Percentiles rank a stretch among this genome's conserved stretches.
phyloP scores from a whole-genome alignment of 345 rosid species.

The Lagerstroemia speciosa region DNA sequence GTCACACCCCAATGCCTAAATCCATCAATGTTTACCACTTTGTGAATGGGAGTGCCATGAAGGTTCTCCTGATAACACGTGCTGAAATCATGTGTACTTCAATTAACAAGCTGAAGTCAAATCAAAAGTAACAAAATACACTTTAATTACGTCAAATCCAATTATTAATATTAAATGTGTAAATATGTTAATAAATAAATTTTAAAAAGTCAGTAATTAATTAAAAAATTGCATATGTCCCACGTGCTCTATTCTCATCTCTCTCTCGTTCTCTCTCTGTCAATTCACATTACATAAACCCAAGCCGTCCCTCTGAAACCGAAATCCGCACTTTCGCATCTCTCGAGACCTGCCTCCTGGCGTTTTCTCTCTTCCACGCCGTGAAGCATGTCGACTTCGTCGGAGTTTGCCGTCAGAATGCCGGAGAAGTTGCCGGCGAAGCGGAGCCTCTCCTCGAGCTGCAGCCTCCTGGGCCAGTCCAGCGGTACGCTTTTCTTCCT shows the following conservation, averaged over 20 bases:
- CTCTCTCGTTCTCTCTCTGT: background rate
- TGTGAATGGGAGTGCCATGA: no score
- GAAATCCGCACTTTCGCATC: background rate
- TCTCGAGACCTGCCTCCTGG: background rate
- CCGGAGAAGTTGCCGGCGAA: slow-evolving; percentile 24
- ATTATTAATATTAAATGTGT: background rate
- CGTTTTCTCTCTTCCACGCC: background rate
- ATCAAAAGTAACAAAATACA: background rate
- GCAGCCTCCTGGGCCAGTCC: slow-evolving; percentile 64
- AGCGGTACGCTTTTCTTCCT: slow-evolving; percentile 22
- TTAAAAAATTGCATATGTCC: background rate
- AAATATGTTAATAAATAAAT: background rate
- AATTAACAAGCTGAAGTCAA: no score
- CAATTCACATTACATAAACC: background rate
- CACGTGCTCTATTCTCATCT: slow-evolving; percentile 1
- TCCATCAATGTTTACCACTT: no score
- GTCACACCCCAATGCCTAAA: no score
- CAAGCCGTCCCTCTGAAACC: background rate
- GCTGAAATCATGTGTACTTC: no score
- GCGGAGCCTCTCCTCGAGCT: slow-evolving; percentile 53
- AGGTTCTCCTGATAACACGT: no score
- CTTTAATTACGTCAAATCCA: background rate
- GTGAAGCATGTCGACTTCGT: slow-evolving; percentile 41
- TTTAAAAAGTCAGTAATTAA: background rate
- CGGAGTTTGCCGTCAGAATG: slow-evolving; percentile 16